phyloP scores from a whole-genome alignment of 1,139 yeast genomes.

The Blastobotrys raffinosifermentans region DNA sequence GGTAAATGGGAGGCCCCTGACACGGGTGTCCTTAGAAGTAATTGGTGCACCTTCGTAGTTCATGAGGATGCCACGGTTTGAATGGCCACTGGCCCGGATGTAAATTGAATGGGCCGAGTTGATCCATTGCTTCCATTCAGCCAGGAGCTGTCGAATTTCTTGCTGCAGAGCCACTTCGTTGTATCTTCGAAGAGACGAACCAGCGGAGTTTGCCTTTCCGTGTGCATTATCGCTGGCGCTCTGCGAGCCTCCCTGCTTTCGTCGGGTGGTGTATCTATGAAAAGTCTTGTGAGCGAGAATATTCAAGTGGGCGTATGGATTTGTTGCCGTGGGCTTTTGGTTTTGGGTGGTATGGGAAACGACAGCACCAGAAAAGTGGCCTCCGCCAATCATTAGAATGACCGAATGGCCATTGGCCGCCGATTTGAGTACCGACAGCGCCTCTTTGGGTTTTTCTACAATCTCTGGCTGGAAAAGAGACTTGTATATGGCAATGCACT shows the following conservation, averaged over 20 bases:
- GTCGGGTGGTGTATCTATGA: conserved; percentile 91
- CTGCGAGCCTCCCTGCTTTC: conserved; percentile 98
- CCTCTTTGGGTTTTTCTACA: conserved; percentile 39
- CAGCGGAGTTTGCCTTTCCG: conserved; percentile 96
- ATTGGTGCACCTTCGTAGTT: conserved; percentile 54
- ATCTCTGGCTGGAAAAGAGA: conserved; percentile 48
- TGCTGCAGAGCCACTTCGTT: conserved; percentile 78
- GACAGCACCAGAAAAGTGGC: conserved; percentile 96
- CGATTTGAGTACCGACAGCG: conserved; percentile 36
- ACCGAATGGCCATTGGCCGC: conserved; percentile 47
- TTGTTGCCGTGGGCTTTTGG: conserved; percentile 31
- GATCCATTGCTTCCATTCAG: conserved; percentile 55
- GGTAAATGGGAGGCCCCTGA: conserved; percentile 70
- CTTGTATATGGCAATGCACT: conserved; percentile 67
- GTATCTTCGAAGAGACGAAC: conserved; percentile 81
- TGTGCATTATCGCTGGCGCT: conserved; percentile 85
- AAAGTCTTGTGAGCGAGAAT: conserved; percentile 75
- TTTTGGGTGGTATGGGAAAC: conserved; percentile 66
- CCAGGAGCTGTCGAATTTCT: conserved; percentile 66
- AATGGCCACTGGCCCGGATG: conserved; percentile 74
- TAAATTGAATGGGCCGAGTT: conserved; percentile 63
- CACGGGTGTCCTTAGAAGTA: conserved; percentile 24
- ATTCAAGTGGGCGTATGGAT: conserved; percentile 40
- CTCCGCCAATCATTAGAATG: conserved; percentile 92
- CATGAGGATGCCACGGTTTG: conserved; percentile 58